These are phyloP conservation scores for Monilinia laxa DNA, from an alignment of 2,329 filamentous ascomycete species.

Conservation along the genomic window DNA sequence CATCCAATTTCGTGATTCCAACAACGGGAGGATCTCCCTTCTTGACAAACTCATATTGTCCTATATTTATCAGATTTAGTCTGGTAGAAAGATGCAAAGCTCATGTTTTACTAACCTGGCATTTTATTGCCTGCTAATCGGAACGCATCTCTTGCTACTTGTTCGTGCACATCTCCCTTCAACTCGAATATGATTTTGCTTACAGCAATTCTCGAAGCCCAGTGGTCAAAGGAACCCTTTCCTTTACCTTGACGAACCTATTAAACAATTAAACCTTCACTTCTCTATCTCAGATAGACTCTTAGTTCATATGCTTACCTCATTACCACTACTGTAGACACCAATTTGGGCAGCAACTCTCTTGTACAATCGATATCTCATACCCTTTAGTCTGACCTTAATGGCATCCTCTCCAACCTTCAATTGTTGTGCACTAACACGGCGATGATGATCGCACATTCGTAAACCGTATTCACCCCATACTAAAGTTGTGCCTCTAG, in stretches of 20 bases:
- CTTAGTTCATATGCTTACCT: conserved; percentile 52
- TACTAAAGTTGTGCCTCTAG: conserved; percentile 88
- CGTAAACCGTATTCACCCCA: conserved; percentile 96
- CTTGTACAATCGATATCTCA: conserved; percentile 91
- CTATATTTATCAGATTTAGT: conserved; percentile 45
- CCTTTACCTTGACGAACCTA: conserved; percentile 97
- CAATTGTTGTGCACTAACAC: conserved; percentile 82
- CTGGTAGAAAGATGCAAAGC: not conserved
- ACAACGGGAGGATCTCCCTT: conserved; percentile 89
- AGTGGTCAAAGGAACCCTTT: conserved; percentile 96
- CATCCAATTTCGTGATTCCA: conserved; percentile 85
- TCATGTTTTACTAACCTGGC: conserved; percentile 62
- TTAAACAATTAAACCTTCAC: conserved; percentile 24
- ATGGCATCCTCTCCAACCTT: conserved; percentile 94
- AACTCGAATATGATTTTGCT: conserved; percentile 92
- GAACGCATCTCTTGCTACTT: conserved; percentile 91
- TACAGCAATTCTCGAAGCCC: conserved; percentile 86
- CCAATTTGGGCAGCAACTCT: conserved; percentile 89
- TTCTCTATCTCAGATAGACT: not conserved
- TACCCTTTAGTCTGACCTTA: conserved; percentile 79
- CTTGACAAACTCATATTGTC: conserved; percentile 88
- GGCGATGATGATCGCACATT: conserved; percentile 89
- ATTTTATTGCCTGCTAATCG: conserved; percentile 91
- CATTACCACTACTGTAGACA: conserved; percentile 93
- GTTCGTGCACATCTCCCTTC: conserved; percentile 89